Percentiles rank a stretch among this genome's conserved stretches.
Conservation (phyloP, 495 filamentous ascomycete genomes). For the Xylaria bambusicola region DNA sequence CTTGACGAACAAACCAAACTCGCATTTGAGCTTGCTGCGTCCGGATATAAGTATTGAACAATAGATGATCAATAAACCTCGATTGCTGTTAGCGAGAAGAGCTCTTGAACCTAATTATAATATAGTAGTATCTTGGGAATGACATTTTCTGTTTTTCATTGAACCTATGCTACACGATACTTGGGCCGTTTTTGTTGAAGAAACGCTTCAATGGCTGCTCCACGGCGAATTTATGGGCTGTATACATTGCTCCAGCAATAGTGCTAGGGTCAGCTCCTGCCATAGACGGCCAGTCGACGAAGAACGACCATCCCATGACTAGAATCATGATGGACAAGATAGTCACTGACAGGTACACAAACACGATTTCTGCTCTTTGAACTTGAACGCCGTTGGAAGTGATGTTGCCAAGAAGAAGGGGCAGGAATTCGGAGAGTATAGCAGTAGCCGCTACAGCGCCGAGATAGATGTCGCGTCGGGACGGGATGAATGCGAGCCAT, state of each 20-base stretch:
- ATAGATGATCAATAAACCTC: constrained; percentile 25
- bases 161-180: not conserved
- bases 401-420: constrained; percentile 32
- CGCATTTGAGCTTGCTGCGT: constrained; percentile 35
- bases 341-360: constrained; percentile 28
- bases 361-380: constrained; percentile 26
- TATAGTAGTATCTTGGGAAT: no score
- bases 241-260: constrained; percentile 35
- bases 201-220: constrained; percentile 7
- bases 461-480: constrained; percentile 30
- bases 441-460: constrained; percentile 26
- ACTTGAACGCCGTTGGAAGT: constrained; percentile 31
- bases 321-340: constrained; percentile 33
- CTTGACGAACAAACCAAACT: constrained; percentile 53
- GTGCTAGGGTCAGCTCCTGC: constrained; percentile 38
- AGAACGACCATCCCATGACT: constrained; percentile 29
- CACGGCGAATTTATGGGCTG: constrained; percentile 18
- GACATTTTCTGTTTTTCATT: no score
- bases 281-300: constrained; percentile 32
- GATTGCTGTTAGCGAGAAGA: no score
- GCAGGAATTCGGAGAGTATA: constrained; percentile 34
- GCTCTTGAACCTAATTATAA: no score
- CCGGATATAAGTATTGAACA: constrained; percentile 18
- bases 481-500: constrained; percentile 19
- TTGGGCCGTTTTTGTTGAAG: not conserved